Evolutionary conservation across 768 basidiomycete species (phyloP), one percentile per base, ranked within the genome.

Genomic region (Royoungia palumana): DNA sequence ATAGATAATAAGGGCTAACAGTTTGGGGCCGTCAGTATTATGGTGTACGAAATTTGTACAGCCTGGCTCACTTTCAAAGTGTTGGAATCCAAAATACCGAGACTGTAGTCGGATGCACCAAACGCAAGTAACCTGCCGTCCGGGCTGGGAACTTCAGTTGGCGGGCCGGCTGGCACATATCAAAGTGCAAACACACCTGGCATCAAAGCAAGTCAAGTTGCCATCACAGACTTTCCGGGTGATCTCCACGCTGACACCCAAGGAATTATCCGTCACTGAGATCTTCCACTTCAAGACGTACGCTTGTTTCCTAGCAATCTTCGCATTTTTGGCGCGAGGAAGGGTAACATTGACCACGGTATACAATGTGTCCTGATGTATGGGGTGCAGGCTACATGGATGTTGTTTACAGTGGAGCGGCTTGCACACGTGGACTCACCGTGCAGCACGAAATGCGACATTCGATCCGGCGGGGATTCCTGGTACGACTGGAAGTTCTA

Each of bases 1-100:
- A 99, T 96, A 17, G 84, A 84, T 25, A 91, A 69, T 12, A 92
- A 65, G 1, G 94, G 94, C 94, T 98, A n/a, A 57, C 19, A 25
- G 36, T 35, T 42, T 51, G 34, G 4, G 13, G 12, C 3, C 8
- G 21, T 61, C 16, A 51, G 38, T 35, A n/a, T 36, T 38, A 41
- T 21, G 14, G 12, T 20, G 22, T 14, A 44, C 21, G 35, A 19
- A 22, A 16, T 21, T 20, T 2, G 19, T 11, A 21, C 12, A 22
- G 42, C 52, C 20, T 46, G 34, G 24, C 85, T 60, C 65, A 97
- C 96, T 46, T 79, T 75, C 20, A 98, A 69, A 2, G 83, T 90
- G 45, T 71, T 72, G 4, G 91, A 76, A 64, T 97, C 94, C 41
- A 97, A 65, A 40, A 98, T 73, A 10, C 92, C 87, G 49, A 98